These are phyloP conservation scores for Arbutus unedo DNA, from an alignment of 148 eudicot species.

Conservation along the genomic window DNA sequence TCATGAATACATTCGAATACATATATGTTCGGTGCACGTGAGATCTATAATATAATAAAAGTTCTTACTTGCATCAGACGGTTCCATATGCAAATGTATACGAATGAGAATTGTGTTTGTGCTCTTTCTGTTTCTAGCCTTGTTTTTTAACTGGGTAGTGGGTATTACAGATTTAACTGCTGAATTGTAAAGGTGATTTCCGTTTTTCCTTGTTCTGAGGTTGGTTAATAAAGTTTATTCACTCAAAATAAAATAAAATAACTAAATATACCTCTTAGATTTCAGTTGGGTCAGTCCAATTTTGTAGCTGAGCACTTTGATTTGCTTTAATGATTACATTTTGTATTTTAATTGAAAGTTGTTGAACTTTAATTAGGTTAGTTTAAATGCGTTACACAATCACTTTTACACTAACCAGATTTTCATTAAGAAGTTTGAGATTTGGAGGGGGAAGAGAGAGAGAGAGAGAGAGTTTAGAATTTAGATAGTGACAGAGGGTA, in stretches of 20 bases:
- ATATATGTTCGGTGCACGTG: no score
- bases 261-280: neutral
- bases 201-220: neutral
- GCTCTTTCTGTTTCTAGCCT: neutral
- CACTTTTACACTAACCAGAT: neutral
- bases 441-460: neutral
- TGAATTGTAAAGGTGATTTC: neutral
- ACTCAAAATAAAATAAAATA: neutral
- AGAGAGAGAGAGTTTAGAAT: neutral
- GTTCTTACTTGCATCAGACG: no score
- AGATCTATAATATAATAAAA: no score
- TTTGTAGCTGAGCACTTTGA: neutral
- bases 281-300: neutral
- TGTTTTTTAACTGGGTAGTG: neutral
- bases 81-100: no score
- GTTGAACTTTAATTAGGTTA: neutral
- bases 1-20: no score
- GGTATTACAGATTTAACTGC: neutral
- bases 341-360: neutral
- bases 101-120: no score
- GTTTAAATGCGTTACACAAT: neutral
- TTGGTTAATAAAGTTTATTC: no score
- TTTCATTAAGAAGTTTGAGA: neutral
- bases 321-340: neutral
- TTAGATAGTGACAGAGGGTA: neutral